Base-by-base conservation (phyloP, 106 monocot genomes). In the Chionographis japonica region DNA sequence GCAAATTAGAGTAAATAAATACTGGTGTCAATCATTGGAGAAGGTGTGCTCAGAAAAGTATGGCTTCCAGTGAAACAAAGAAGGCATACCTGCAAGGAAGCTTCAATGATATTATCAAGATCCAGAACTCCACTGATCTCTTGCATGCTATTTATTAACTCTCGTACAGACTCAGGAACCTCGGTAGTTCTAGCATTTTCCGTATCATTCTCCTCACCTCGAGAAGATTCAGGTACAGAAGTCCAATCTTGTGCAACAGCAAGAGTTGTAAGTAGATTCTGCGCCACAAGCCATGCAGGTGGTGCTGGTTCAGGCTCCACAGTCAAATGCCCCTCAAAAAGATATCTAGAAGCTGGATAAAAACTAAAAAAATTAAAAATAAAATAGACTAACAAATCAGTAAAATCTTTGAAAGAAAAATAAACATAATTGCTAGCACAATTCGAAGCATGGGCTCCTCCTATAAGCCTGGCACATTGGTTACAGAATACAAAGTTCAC, bases 281-380 rank as follows among this genome's bases (percentile, higher is more conserved):
- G 98, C 12, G 98, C 98, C 7, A 90, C 90, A 70, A 99, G 93
- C 98, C 98, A 99, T 60, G 85, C 83, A 52, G 98, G 93, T 43
- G 93, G 93, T 40, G 90, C 87, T 27, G 98, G 98, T 61, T 99
- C 98, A 61, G 77, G 85, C 18, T 74, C 90, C 56, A 93, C 68
- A 36, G 90, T 93, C 40, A 93, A 72, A 74, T 99, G 98, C 39
- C 98, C 98, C 77, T 99, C 93, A 66, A 99, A 99, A 71, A 90
- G 90, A 72, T 83, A 99, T 65, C 98, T 83, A 37, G 74, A 72
- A 74, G 77, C 81, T 90, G 75, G 39, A 70, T 62, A 40, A 65
- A n/a, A n/a, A n/a, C n/a, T n/a, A n/a, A n/a, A n/a, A n/a, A n/a
- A n/a, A n/a, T n/a, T 54, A 70, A 40, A 51, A 41, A 27, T 14